phyloP scores from a whole-genome alignment of 192 early-diverging fungal species.

The Kappamyces sp. region DNA sequence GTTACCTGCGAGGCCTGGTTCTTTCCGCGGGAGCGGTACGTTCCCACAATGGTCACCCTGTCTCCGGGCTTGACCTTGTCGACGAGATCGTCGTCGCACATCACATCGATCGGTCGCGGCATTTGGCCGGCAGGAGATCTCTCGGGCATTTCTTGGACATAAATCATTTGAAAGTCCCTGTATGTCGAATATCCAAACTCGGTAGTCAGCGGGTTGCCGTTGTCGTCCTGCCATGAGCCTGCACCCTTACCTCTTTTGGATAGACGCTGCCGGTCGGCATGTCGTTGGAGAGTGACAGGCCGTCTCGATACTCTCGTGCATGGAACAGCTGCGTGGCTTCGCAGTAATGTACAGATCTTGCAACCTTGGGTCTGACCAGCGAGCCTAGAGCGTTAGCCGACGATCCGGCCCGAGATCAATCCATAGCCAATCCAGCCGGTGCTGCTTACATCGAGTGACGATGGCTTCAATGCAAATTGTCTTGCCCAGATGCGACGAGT shows the following conservation, averaged over 20 bases:
- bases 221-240: constrained; percentile 58
- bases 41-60: constrained; percentile 87
- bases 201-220: constrained; percentile 85
- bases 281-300: constrained; percentile 62
- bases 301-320: constrained; percentile 81
- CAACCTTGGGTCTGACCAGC: constrained; percentile 91
- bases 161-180: constrained; percentile 87
- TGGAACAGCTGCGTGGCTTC: constrained; percentile 77
- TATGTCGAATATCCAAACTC: constrained; percentile 89
- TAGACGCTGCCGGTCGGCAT: constrained; percentile 75
- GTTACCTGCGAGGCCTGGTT: constrained; percentile 48
- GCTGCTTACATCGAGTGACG: constrained; percentile 81
- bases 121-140: constrained; percentile 90
- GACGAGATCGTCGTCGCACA: constrained; percentile 93
- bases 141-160: constrained; percentile 99
- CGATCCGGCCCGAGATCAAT: not conserved
- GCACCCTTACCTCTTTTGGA: constrained; percentile 63
- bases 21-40: constrained; percentile 84
- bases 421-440: not conserved
- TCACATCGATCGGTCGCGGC: constrained; percentile 87
- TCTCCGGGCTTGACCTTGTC: constrained; percentile 96
- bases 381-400: constrained; percentile 52
- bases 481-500: constrained; percentile 72
- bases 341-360: constrained; percentile 86
- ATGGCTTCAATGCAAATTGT: constrained; percentile 95